Conservation (phyloP, 2,329 filamentous ascomycete species). For the Aspergillus clavatus region DNA sequence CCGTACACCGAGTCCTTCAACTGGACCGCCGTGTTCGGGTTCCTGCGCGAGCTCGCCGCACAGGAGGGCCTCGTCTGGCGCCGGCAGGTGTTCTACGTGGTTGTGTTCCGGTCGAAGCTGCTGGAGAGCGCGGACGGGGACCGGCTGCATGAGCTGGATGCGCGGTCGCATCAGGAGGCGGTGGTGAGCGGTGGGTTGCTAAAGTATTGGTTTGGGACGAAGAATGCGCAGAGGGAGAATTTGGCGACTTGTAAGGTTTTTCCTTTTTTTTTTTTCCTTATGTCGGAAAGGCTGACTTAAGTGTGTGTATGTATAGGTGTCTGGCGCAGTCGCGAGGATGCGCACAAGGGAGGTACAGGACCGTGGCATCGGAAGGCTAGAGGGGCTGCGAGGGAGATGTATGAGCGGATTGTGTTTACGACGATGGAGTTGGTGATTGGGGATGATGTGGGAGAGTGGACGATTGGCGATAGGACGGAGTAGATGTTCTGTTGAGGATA, state of each 20-base stretch:
- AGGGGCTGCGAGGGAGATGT: constrained; percentile 44
- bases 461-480: constrained; percentile 54
- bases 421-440: constrained; percentile 60
- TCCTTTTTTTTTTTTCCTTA: neutral
- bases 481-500: no score
- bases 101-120: constrained; percentile 74
- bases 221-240: constrained; percentile 66
- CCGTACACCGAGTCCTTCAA: constrained; percentile 73
- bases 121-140: constrained; percentile 62
- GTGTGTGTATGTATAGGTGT: constrained; percentile 59
- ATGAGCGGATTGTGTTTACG: constrained; percentile 64
- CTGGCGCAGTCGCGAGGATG: constrained; percentile 56
- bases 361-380: constrained; percentile 55
- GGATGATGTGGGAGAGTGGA: constrained; percentile 61
- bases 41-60: constrained; percentile 51
- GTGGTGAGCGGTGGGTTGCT: constrained; percentile 73
- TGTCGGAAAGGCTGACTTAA: neutral
- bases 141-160: constrained; percentile 68
- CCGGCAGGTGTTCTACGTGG: constrained; percentile 69
- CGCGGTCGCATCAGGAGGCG: constrained; percentile 74
- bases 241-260: constrained; percentile 66
- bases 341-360: constrained; percentile 56
- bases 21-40: constrained; percentile 60
- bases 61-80: constrained; percentile 53
- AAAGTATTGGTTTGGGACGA: constrained; percentile 89